Evolutionary conservation across 768 basidiomycete genomes (phyloP).

Genomic region (Amanita muscaria): DNA sequence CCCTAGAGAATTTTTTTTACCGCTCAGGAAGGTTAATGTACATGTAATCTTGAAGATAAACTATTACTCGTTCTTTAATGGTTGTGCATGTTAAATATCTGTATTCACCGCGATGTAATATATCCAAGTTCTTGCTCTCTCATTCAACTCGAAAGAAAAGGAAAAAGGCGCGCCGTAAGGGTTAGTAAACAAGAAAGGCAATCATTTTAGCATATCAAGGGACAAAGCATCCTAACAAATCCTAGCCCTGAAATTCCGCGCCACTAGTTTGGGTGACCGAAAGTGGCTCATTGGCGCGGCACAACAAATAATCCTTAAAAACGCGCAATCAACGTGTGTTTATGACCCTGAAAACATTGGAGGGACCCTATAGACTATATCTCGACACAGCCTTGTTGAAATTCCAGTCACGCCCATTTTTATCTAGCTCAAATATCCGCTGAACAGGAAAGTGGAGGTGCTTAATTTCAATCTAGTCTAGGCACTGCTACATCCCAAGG

Average conservation of each 20-base stretch:
- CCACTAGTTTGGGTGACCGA: neutral
- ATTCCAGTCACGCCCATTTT: too few relatives aligned
- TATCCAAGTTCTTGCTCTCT: neutral
- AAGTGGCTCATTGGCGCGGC: neutral
- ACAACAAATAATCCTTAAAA: neutral
- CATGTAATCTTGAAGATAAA: conserved; percentile 6
- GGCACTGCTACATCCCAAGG: conserved; percentile 89
- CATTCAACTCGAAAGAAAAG: too few relatives aligned
- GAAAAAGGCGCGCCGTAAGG: too few relatives aligned
- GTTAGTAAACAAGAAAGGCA: too few relatives aligned
- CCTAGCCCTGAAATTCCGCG: neutral
- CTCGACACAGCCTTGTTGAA: too few relatives aligned
- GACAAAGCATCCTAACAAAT: too few relatives aligned
- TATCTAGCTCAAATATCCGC: too few relatives aligned
- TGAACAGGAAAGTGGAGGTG: too few relatives aligned
- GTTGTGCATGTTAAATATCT: conserved; percentile 8
- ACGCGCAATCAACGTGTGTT: conserved; percentile 6
- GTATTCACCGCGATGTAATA: conserved; percentile 8
- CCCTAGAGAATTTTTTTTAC: neutral
- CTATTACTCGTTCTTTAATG: conserved; percentile 4
- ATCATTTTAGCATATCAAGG: too few relatives aligned
- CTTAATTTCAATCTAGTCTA: conserved; percentile 44
- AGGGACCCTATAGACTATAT: too few relatives aligned
- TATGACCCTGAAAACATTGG: neutral
- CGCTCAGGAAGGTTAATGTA: conserved; percentile 7